Base-by-base conservation (phyloP, 106 monocot species). In the Dendrobium huoshanense region DNA sequence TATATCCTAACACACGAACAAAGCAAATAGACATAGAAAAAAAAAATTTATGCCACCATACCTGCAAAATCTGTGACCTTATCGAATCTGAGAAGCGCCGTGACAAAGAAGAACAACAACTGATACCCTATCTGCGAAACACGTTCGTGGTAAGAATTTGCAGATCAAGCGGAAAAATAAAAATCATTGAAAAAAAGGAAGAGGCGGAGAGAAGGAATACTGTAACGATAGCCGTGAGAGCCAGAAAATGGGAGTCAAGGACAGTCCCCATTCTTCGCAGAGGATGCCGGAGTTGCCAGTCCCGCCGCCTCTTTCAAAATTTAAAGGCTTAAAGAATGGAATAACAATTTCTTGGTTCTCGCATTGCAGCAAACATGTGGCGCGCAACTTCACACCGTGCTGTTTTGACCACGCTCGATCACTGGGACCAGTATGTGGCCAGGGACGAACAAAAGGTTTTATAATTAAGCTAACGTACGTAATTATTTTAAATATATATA, bases 61-160 rank as follows among this genome's bases (percentile, higher is more conserved):
- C 99, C 95, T 1, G 99, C 99, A 51, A 99, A 95, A 84, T 99
- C 99, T 5, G 99, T 99, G 78, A 99, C 81, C 75, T 95, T 99
- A 77, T 95, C 95, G 75, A 99, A 90, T 81, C 80, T 91, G 77
- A 99, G 91, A 48, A 93, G 87, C 20, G 93, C 91, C 0, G 99
- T 93, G 83, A 99, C 73, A 72, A 93, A 58, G 79, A 99, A 99
- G 95, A 99, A 99, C 42, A 87, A 6, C 9, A 95, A 75, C 86
- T 99, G 99, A 75, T 95, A 99, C 13, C 87, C 88, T 7, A 93
- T 80, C 98, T 99, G 88, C 18, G 24, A 41, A 64, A 48, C 0
- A 51, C 22, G 75, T 19, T 31, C 17, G 1, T 43, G 10, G 29
- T 68, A n/a, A 81, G 42, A 11, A 67, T 64, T 7, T 16, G 13